A percentile compares a stretch with the other conserved stretches of the same genome.
Conservation (phyloP, 176 grass and related monocot species). For the Thinopyrum elongatum region DNA sequence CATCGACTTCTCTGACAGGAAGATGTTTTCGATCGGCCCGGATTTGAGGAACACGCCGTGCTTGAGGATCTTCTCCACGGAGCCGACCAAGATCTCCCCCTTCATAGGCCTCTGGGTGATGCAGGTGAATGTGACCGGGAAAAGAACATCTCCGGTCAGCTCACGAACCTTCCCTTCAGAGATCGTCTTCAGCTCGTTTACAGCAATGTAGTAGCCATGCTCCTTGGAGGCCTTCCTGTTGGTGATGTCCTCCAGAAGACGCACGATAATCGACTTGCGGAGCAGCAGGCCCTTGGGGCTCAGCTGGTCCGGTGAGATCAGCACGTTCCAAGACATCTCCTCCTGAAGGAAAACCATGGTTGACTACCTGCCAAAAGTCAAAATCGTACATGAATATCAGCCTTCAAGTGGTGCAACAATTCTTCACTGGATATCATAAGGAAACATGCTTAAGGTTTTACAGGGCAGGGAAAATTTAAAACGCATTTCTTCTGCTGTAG, state of each 20-base stretch:
- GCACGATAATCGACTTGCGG: constrained; percentile 76
- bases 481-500: neutral
- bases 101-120: constrained; percentile 79
- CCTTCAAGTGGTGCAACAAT: neutral
- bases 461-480: neutral
- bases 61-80: constrained; percentile 83
- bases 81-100: constrained; percentile 71
- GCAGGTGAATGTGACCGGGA: constrained; percentile 72
- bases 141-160: constrained; percentile 81
- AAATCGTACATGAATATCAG: constrained; percentile 13
- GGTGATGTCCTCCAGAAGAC: constrained; percentile 76
- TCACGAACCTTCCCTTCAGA: constrained; percentile 77
- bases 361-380: constrained; percentile 34
- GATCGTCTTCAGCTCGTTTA: constrained; percentile 62
- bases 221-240: constrained; percentile 91
- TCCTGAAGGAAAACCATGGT: constrained; percentile 81
- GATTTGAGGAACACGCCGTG: constrained; percentile 86
- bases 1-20: constrained; percentile 74
- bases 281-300: constrained; percentile 67
- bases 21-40: constrained; percentile 70
- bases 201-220: constrained; percentile 82
- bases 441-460: neutral
- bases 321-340: constrained; percentile 85
- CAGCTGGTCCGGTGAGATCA: constrained; percentile 71
- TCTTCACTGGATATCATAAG: neutral